phyloP scores from a whole-genome alignment of 2,329 filamentous ascomycete genomes.

The Scedosporium minutisporum region DNA sequence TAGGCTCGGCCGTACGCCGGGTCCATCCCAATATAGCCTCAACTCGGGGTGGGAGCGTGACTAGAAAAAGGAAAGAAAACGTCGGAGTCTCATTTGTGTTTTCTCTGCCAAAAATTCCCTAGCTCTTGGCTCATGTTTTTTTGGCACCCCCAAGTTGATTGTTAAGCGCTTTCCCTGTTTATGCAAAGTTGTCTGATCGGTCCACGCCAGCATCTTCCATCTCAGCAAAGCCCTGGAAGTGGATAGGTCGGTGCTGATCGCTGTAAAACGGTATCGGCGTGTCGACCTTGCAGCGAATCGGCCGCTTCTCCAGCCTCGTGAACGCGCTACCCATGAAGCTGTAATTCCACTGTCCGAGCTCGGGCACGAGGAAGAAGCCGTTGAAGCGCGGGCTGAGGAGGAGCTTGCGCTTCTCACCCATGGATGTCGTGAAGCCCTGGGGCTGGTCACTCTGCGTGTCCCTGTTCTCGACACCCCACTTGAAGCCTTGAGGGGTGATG shows the following conservation, averaged over 20 bases:
- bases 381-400: constrained; percentile 86
- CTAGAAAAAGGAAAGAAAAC: neutral
- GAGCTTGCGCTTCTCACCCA: constrained; percentile 93
- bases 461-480: constrained; percentile 95
- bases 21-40: neutral
- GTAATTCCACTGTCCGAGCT: constrained; percentile 90
- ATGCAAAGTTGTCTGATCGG: constrained; percentile 86
- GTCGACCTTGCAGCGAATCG: constrained; percentile 86
- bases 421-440: constrained; percentile 80
- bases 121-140: too few species aligned
- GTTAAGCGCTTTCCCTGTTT: constrained; percentile 19
- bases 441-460: constrained; percentile 89
- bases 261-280: constrained; percentile 86
- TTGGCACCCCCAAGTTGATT: too few species aligned
- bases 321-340: constrained; percentile 94
- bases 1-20: neutral
- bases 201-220: constrained; percentile 96
- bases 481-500: constrained; percentile 83
- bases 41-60: neutral
- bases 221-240: constrained; percentile 97
- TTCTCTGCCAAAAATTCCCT: too few species aligned
- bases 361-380: constrained; percentile 92
- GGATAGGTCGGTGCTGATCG: constrained; percentile 80
- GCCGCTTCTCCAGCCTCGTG: constrained; percentile 79
- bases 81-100: too few species aligned